These are phyloP conservation scores for Sporothrix pallida DNA, from an alignment of 2,329 filamentous ascomycete genomes.

Conservation along the genomic window DNA sequence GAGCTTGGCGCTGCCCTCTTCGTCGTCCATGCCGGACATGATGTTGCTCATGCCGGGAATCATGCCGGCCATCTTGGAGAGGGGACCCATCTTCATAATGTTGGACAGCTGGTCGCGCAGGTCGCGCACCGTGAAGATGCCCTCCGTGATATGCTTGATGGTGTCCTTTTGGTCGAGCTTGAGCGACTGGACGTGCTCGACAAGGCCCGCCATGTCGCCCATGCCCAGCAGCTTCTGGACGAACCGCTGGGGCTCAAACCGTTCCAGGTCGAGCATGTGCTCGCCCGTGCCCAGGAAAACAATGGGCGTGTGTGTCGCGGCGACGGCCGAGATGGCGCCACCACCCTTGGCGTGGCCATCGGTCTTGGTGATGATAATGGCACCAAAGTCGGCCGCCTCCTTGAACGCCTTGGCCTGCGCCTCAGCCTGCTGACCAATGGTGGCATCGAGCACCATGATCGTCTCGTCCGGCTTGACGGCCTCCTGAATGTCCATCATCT, in stretches of 20 bases:
- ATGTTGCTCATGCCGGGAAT: constrained; percentile 92
- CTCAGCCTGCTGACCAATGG: constrained; percentile 95
- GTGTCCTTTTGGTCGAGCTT: constrained; percentile 98
- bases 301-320: constrained; percentile 94
- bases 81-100: constrained; percentile 99
- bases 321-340: constrained; percentile 96
- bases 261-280: constrained; percentile 93
- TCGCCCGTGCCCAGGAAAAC: constrained; percentile 98
- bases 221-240: constrained; percentile 93
- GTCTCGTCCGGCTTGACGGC: constrained; percentile 94
- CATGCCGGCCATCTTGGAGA: constrained; percentile 98
- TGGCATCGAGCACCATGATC: constrained; percentile 96
- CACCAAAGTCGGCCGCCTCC: constrained; percentile 93
- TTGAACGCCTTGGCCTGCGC: constrained; percentile 96
- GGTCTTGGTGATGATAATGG: constrained; percentile 98
- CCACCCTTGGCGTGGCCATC: constrained; percentile 94
- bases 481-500: constrained; percentile 95
- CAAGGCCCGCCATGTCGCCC: constrained; percentile 93
- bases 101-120: constrained; percentile 93
- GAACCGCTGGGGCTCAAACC: constrained; percentile 91
- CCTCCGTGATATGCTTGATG: constrained; percentile 97
- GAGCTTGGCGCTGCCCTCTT: constrained; percentile 90
- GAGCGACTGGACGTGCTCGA: constrained; percentile 94
- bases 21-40: constrained; percentile 96
- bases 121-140: constrained; percentile 94